These are phyloP conservation scores for Torulaspora pretoriensis DNA, from an alignment of 1,139 yeast genomes.

Conservation along the genomic window DNA sequence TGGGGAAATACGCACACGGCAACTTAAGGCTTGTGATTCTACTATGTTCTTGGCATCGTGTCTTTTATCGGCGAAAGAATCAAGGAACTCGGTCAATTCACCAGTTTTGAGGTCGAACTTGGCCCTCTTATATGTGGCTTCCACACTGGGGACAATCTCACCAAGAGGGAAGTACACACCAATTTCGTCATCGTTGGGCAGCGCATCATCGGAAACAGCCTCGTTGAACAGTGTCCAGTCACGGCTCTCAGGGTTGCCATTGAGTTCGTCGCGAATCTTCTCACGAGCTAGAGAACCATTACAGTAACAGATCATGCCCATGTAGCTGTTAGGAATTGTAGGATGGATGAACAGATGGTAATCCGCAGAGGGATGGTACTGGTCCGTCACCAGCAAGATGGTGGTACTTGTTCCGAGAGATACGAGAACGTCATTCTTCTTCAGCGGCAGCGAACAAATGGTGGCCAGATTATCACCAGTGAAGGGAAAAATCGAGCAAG, in stretches of 20 bases:
- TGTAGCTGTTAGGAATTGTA: slow-evolving; percentile 65
- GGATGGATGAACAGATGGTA: slow-evolving; percentile 89
- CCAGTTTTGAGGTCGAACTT: slow-evolving; percentile 37
- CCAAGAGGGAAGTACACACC: slow-evolving; percentile 86
- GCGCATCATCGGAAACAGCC: slow-evolving; percentile 38
- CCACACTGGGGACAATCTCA: slow-evolving; percentile 81
- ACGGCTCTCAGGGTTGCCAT: slow-evolving; percentile 38
- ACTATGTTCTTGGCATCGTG: slow-evolving; percentile 75
- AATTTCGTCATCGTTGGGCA: slow-evolving; percentile 42
- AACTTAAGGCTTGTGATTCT: slow-evolving; percentile 82
- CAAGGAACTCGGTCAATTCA: slow-evolving; percentile 33
- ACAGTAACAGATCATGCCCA: slow-evolving; percentile 95
- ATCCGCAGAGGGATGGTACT: slow-evolving; percentile 72
- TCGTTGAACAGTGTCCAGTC: slow-evolving; percentile 68
- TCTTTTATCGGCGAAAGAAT: slow-evolving; percentile 40
- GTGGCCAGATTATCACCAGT: slow-evolving; percentile 94
- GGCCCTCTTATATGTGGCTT: slow-evolving; percentile 53
- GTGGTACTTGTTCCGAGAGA: slow-evolving; percentile 92
- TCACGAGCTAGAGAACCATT: slow-evolving; percentile 90
- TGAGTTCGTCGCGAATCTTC: slow-evolving; percentile 60
- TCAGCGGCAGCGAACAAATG: slow-evolving; percentile 72
- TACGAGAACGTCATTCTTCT: slow-evolving; percentile 69
- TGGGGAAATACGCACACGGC: slow-evolving; percentile 76
- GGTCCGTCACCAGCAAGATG: slow-evolving; percentile 71
- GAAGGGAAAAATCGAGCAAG: slow-evolving; percentile 60